These are phyloP conservation scores for Ceratobasidium sp. DNA, from an alignment of 1,284 basidiomycete genomes.

Conservation along the genomic window DNA sequence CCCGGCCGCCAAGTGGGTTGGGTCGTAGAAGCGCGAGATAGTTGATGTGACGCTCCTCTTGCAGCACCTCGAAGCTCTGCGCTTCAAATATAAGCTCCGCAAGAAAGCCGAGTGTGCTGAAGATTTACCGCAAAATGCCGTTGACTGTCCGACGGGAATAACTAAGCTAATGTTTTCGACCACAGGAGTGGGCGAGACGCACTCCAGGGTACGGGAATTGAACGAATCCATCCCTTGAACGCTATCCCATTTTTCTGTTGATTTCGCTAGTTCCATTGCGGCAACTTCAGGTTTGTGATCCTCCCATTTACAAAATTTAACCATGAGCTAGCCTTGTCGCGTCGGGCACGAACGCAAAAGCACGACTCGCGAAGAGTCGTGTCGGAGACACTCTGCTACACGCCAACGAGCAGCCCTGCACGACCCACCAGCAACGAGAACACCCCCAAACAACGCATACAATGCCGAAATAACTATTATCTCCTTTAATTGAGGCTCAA, in stretches of 20 bases:
- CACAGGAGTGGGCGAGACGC: constrained; percentile 53
- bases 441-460: constrained; percentile 57
- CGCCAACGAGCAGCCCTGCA: too few relatives aligned
- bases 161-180: constrained; percentile 50
- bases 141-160: constrained; percentile 52
- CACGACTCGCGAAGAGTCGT: constrained; percentile 48
- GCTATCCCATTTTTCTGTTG: background rate
- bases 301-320: constrained; percentile 52
- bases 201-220: constrained; percentile 53
- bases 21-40: constrained; percentile 91
- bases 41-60: constrained; percentile 92
- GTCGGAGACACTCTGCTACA: background rate
- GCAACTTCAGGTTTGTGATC: constrained; percentile 51
- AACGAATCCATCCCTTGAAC: constrained; percentile 45
- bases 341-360: constrained; percentile 55
- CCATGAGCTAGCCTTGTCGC: constrained; percentile 52
- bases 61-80: constrained; percentile 94
- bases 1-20: constrained; percentile 84
- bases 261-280: constrained; percentile 10
- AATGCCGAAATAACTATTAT: constrained; percentile 47
- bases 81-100: constrained; percentile 91
- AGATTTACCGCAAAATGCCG: constrained; percentile 54
- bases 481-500: constrained; percentile 31
- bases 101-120: background rate
- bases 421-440: constrained; percentile 54